Percentiles rank a stretch among this genome's conserved stretches.
Evolutionary conservation across 2,329 filamentous ascomycete species (phyloP).

Genomic region (Paracoccidioides brasiliensis): DNA sequence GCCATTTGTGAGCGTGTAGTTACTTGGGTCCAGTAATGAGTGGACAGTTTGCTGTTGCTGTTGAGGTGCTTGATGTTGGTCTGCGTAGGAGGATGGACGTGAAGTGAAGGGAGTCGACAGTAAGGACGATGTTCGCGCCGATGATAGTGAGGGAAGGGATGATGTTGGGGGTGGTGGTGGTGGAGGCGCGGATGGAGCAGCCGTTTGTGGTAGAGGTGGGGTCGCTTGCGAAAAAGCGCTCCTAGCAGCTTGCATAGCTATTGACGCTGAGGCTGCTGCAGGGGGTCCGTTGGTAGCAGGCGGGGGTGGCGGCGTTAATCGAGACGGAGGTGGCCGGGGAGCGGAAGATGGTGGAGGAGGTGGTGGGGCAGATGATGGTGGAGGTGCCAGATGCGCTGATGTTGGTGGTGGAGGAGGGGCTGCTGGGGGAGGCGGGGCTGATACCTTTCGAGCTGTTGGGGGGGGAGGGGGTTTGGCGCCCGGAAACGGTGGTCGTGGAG

Average conservation of each 20-base stretch:
- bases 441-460: conserved; percentile 43
- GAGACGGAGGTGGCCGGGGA: conserved; percentile 31
- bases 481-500: conserved; percentile 55
- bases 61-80: conserved; percentile 23
- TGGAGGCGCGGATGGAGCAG: conserved; percentile 29
- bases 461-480: conserved; percentile 42
- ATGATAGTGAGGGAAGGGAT: conserved; percentile 31
- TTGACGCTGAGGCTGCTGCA: conserved; percentile 28
- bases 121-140: conserved; percentile 28
- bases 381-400: conserved; percentile 29
- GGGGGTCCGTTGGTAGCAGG: conserved; percentile 33
- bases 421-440: conserved; percentile 35
- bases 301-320: conserved; percentile 15
- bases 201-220: conserved; percentile 30
- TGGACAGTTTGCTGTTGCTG: conserved; percentile 38
- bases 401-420: conserved; percentile 32
- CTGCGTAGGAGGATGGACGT: conserved; percentile 26
- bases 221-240: conserved; percentile 38
- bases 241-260: conserved; percentile 47
- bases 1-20: conserved; percentile 62
- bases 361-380: conserved; percentile 28
- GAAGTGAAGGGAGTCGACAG: conserved; percentile 27
- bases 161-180: conserved; percentile 30
- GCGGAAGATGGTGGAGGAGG: conserved; percentile 28
- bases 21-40: conserved; percentile 59